A percentile compares a stretch with the other conserved stretches of the same genome.
These are phyloP conservation scores for Bruguiera parviflora DNA, from an alignment of 345 rosid genomes.

Conservation along the genomic window DNA sequence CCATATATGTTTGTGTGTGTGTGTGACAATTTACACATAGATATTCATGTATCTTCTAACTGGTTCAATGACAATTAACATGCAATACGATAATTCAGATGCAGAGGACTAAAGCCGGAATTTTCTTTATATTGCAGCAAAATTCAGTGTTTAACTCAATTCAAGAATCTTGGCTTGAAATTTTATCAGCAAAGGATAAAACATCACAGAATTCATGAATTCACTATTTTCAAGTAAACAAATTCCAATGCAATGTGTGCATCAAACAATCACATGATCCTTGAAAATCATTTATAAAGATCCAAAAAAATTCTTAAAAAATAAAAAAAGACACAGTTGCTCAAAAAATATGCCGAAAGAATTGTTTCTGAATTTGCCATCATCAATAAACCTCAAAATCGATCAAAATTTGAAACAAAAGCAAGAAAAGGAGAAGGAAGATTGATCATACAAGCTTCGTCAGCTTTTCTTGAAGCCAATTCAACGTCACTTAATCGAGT, in stretches of 20 bases:
- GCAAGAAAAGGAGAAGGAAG: slow-evolving; percentile 1
- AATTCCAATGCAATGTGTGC: not conserved
- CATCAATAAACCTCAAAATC: slow-evolving; percentile 4
- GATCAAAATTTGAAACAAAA: not conserved
- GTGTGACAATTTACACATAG: too few relatives aligned
- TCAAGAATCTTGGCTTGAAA: too few relatives aligned
- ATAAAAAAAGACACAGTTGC: not conserved
- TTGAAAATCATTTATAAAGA: not conserved
- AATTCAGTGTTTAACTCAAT: too few relatives aligned
- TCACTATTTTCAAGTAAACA: not conserved
- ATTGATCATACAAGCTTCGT: slow-evolving; percentile 64
- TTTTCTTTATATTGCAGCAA: not conserved
- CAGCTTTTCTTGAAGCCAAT: slow-evolving; percentile 49
- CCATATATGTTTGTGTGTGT: not conserved
- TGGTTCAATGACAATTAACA: slow-evolving; percentile 5
- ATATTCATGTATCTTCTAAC: not conserved
- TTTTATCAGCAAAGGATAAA: too few relatives aligned
- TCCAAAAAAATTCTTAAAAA: too few relatives aligned
- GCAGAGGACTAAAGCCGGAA: not conserved
- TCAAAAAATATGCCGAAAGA: not conserved
- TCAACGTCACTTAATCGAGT: slow-evolving; percentile 35
- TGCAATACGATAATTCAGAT: not conserved
- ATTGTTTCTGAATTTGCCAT: not conserved
- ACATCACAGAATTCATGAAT: too few relatives aligned
- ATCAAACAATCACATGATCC: not conserved